Percentiles rank a stretch among this genome's conserved stretches.
phyloP scores from a whole-genome alignment of 768 basidiomycete genomes.

The Phaeotremella fagi region DNA sequence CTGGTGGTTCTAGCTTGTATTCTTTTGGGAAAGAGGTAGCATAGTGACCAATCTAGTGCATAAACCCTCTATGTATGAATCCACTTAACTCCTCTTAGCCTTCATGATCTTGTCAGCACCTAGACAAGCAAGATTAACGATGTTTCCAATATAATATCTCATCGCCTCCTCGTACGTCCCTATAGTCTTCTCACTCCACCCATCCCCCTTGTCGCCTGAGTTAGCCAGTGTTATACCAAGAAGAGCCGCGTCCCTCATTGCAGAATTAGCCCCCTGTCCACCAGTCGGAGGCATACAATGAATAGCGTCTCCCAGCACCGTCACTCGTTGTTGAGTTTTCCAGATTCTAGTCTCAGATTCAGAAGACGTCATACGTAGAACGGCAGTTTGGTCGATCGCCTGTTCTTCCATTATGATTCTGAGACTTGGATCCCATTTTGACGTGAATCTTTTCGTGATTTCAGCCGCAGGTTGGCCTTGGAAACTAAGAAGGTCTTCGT shows the following conservation, averaged over 20 bases:
- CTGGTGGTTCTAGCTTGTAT: too few relatives aligned
- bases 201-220: not conserved
- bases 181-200: conserved; percentile 10
- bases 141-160: conserved; percentile 6
- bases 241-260: conserved; percentile 12
- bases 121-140: too few relatives aligned
- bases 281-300: conserved; percentile 25
- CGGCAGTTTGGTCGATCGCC: conserved; percentile 2
- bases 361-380: conserved; percentile 3
- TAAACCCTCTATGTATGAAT: too few relatives aligned
- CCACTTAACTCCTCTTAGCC: too few relatives aligned
- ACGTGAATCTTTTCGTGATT: not conserved
- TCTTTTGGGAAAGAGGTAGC: too few relatives aligned
- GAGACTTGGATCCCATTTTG: conserved; percentile 6
- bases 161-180: conserved; percentile 16
- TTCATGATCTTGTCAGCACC: too few relatives aligned
- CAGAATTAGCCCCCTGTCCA: conserved; percentile 18
- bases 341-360: not conserved
- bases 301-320: conserved; percentile 20
- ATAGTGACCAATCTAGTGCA: too few relatives aligned
- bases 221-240: conserved; percentile 1
- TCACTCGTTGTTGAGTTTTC: conserved; percentile 12
- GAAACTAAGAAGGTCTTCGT: too few relatives aligned
- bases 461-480: not conserved
- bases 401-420: conserved; percentile 4